Percentiles rank a stretch among this genome's conserved stretches.
Conservation (phyloP, 805 yeast genomes). For the Saturnispora kantuleensis region DNA sequence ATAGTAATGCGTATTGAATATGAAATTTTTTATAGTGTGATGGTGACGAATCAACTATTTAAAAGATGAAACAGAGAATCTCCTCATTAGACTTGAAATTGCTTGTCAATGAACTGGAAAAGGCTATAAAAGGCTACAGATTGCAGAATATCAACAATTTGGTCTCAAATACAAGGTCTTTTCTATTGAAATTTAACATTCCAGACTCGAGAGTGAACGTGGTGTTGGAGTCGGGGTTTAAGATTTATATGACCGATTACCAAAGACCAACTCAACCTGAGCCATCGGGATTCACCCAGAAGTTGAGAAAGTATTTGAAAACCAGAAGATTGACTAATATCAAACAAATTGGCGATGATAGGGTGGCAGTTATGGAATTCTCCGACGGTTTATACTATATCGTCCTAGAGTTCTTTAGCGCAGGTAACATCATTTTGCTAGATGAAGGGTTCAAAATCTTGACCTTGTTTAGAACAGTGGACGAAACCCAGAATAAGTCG, state of each 20-base stretch:
- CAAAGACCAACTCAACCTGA: constrained; percentile 71
- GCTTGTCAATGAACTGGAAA: constrained; percentile 54
- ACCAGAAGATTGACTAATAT: constrained; percentile 66
- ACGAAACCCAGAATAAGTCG: constrained; percentile 37
- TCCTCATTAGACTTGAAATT: constrained; percentile 75
- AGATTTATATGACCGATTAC: constrained; percentile 68
- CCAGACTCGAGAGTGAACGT: constrained; percentile 74
- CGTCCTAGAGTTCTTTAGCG: constrained; percentile 88
- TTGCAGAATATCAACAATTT: constrained; percentile 81
- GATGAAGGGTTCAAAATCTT: constrained; percentile 61
- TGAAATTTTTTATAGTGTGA: not conserved
- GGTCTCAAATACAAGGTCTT: constrained; percentile 60
- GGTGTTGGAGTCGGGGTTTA: constrained; percentile 79
- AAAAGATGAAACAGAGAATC: constrained; percentile 62
- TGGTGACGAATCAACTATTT: not conserved
- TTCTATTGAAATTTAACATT: constrained; percentile 65
- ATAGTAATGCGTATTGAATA: not conserved
- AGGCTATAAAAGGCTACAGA: constrained; percentile 51
- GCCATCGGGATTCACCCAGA: constrained; percentile 80
- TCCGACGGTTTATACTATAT: constrained; percentile 71
- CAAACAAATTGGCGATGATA: constrained; percentile 66
- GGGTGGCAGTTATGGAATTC: constrained; percentile 77
- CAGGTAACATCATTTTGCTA: constrained; percentile 78
- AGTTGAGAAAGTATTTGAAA: constrained; percentile 78
- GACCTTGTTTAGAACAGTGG: constrained; percentile 66